A percentile compares a stretch with the other conserved stretches of the same genome.
phyloP scores from a whole-genome alignment of 768 basidiomycete species.

The Kwoniella dendrophila region DNA sequence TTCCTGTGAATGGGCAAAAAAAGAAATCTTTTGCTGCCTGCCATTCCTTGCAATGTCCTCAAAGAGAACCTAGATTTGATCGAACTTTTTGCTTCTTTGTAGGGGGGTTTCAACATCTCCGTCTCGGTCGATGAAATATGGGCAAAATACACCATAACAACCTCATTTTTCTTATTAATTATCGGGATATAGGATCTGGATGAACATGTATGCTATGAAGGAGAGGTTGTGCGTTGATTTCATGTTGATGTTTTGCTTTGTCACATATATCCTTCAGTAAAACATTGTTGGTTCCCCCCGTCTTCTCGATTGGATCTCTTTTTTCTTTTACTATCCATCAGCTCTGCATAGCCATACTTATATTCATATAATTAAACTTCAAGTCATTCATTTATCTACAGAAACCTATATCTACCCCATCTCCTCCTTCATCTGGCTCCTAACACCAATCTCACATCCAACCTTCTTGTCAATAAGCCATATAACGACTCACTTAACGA shows the following conservation, averaged over 20 bases:
- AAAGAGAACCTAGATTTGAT: neutral
- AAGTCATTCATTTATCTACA: slow-evolving; percentile 10
- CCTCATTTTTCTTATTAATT: neutral
- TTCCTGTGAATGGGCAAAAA: neutral
- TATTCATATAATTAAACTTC: slow-evolving; percentile 5
- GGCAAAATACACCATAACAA: neutral
- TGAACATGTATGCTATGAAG: too few relatives aligned
- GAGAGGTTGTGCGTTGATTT: too few relatives aligned
- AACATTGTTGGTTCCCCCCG: neutral
- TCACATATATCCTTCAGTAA: slow-evolving; percentile 6
- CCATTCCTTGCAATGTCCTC: neutral
- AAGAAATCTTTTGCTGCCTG: neutral
- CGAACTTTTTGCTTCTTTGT: neutral
- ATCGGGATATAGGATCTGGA: too few relatives aligned
- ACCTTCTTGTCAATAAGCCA: neutral
- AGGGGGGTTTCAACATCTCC: slow-evolving; percentile 9
- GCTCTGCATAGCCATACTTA: neutral
- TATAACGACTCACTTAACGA: neutral
- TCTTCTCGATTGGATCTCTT: neutral
- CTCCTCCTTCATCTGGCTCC: neutral
- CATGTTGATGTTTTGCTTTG: too few relatives aligned
- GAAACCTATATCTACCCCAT: neutral
- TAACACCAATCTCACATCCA: neutral
- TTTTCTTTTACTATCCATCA: neutral
- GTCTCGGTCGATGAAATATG: neutral